Percentiles rank a stretch among this genome's conserved stretches.
Conservation (phyloP, 73 alveolate species). For the Symbiodinium pilosum region DNA sequence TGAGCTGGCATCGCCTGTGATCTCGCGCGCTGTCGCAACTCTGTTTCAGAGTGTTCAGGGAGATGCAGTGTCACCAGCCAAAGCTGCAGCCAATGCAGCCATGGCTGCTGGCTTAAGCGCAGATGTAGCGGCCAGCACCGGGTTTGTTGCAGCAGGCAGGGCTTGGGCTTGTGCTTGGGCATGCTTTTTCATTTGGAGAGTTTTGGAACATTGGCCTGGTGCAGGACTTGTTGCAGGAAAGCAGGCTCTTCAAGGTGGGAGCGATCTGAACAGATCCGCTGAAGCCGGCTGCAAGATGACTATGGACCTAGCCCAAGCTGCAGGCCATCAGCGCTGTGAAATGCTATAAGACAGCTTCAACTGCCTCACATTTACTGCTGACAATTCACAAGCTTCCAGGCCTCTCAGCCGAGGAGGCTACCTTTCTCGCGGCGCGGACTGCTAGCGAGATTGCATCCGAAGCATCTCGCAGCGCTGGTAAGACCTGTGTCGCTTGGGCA, state of each 20-base stretch:
- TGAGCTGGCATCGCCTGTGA: neutral
- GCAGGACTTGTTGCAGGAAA: neutral
- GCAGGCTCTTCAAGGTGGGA: neutral
- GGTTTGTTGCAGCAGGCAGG: neutral
- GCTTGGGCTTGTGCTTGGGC: neutral
- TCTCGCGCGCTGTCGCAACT: neutral
- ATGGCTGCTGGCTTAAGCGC: neutral
- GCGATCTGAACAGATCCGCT: neutral
- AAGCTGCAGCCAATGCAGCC: slow-evolving; percentile 5
- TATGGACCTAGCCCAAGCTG: neutral
- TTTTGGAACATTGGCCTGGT: neutral
- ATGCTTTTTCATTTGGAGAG: too few relatives aligned
- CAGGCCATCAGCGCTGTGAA: neutral
- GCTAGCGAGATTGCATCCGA: neutral
- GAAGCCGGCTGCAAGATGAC: neutral
- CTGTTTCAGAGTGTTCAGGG: neutral
- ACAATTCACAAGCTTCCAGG: neutral
- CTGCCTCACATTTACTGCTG: neutral
- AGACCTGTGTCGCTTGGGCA: neutral
- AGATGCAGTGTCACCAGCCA: slow-evolving; percentile 4
- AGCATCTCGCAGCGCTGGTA: neutral
- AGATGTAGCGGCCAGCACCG: neutral
- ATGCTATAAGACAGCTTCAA: neutral
- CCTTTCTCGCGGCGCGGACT: neutral
- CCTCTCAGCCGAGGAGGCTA: neutral